Evolutionary conservation across 2,329 filamentous ascomycete genomes (phyloP).

Genomic region (Apiospora phragmitis): DNA sequence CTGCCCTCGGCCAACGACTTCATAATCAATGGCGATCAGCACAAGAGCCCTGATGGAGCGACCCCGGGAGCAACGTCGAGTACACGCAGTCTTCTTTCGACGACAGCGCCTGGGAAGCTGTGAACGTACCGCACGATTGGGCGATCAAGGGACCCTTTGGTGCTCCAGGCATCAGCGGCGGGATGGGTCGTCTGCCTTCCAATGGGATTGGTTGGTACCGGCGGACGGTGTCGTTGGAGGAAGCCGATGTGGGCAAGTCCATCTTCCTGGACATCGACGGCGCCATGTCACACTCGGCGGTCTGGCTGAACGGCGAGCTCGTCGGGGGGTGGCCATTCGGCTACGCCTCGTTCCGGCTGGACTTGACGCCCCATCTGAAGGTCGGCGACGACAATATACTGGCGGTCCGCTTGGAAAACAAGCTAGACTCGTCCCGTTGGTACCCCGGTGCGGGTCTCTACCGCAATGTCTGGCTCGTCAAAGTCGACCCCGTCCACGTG

Average conservation of each 20-base stretch:
- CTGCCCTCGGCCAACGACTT: slow-evolving; percentile 33
- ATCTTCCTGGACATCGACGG: slow-evolving; percentile 41
- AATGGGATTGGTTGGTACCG: slow-evolving; percentile 57
- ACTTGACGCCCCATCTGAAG: slow-evolving; percentile 45
- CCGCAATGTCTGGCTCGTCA: slow-evolving; percentile 55
- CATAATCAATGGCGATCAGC: slow-evolving; percentile 26
- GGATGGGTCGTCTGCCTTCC: slow-evolving; percentile 46
- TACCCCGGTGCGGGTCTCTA: slow-evolving; percentile 57
- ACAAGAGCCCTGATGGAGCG: slow-evolving; percentile 24
- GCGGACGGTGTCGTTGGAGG: slow-evolving; percentile 32
- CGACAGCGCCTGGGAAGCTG: slow-evolving; percentile 35
- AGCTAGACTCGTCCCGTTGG: slow-evolving; percentile 49
- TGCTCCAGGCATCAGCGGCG: slow-evolving; percentile 35
- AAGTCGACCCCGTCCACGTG: slow-evolving; percentile 46
- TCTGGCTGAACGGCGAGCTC: slow-evolving; percentile 51
- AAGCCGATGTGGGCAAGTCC: slow-evolving; percentile 20
- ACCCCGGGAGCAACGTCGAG: slow-evolving; percentile 27
- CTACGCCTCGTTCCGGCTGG: slow-evolving; percentile 51
- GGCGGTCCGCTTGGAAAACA: slow-evolving; percentile 53
- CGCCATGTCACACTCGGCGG: slow-evolving; percentile 52
- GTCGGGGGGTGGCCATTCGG: slow-evolving; percentile 54
- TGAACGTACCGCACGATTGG: slow-evolving; percentile 46
- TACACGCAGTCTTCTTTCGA: slow-evolving; percentile 31
- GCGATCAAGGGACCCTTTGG: slow-evolving; percentile 42
- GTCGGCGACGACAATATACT: slow-evolving; percentile 40